These are phyloP conservation scores for Lathyrus aphaca DNA, from an alignment of 306 rosid genomes.

Conservation along the genomic window DNA sequence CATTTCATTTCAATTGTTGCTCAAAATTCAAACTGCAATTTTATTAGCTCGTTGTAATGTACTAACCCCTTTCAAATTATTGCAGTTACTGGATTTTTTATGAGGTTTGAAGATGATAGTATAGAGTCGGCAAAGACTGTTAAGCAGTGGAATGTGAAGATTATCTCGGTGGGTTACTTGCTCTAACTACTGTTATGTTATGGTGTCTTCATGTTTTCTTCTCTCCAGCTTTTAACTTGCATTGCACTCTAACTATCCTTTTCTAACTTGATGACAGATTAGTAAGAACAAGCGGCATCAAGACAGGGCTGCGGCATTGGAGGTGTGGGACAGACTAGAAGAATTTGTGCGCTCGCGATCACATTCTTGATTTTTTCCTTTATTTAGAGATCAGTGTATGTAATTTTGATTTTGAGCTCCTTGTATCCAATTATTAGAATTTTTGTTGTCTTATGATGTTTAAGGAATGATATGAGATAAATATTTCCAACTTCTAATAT, in stretches of 20 bases:
- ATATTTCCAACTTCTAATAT: background rate
- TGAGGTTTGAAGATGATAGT: constrained; percentile 78
- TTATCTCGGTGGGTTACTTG: constrained; percentile 68
- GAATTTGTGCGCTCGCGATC: constrained; percentile 90
- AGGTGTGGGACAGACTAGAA: constrained; percentile 98
- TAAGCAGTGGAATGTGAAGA: constrained; percentile 99
- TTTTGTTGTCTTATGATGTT: constrained; percentile 22
- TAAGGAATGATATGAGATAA: constrained; percentile 14
- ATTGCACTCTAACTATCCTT: background rate
- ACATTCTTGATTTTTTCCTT: constrained; percentile 64
- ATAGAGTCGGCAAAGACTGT: constrained; percentile 86
- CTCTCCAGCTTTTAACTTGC: background rate
- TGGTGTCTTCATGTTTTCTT: constrained; percentile 9
- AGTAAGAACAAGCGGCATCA: constrained; percentile 98
- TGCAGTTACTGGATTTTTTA: constrained; percentile 54
- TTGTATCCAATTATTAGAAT: constrained; percentile 5
- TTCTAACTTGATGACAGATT: constrained; percentile 57
- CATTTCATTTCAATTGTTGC: constrained; percentile 4
- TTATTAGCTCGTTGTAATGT: background rate
- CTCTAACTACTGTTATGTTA: background rate
- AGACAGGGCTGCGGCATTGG: constrained; percentile 97
- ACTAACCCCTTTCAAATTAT: constrained; percentile 16
- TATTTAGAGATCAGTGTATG: constrained; percentile 33
- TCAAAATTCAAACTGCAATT: background rate
- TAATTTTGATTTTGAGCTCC: constrained; percentile 36